These are phyloP conservation scores for Lepidium sativum DNA, from an alignment of 345 rosid species.

Conservation along the genomic window DNA sequence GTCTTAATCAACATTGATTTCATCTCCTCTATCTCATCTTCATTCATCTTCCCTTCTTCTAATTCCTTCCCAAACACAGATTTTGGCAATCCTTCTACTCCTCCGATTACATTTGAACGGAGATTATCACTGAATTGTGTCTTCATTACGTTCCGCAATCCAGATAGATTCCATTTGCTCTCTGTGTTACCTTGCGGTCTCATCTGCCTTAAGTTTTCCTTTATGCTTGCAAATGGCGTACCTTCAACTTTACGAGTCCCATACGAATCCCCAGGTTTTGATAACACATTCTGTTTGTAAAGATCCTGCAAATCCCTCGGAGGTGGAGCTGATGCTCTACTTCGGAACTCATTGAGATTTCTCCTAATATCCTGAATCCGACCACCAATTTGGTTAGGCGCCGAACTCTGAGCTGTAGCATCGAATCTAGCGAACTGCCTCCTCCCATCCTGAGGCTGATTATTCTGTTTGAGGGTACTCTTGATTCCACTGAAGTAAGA, in stretches of 20 bases:
- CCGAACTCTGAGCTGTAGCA: not conserved
- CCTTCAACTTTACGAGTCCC: not conserved
- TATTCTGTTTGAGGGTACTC: slow-evolving; percentile 37
- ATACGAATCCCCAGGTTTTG: slow-evolving; percentile 9
- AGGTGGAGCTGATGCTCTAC: slow-evolving; percentile 29
- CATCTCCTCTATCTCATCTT: slow-evolving; percentile 16
- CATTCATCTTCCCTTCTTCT: slow-evolving; percentile 7
- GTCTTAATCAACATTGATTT: slow-evolving; percentile 30
- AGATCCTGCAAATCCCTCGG: slow-evolving; percentile 35
- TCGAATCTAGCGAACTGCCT: slow-evolving; percentile 9
- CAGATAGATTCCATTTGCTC: slow-evolving; percentile 12
- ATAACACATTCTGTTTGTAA: slow-evolving; percentile 28
- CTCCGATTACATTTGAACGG: slow-evolving; percentile 32
- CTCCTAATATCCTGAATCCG: slow-evolving; percentile 28
- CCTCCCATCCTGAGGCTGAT: not conserved
- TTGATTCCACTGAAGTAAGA: slow-evolving; percentile 43
- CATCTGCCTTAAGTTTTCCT: slow-evolving; percentile 34
- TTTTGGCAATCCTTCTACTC: slow-evolving; percentile 30
- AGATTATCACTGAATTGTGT: slow-evolving; percentile 11
- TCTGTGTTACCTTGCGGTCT: slow-evolving; percentile 1
- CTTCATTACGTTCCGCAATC: slow-evolving; percentile 23
- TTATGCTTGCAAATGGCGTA: slow-evolving; percentile 10
- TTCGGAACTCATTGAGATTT: slow-evolving; percentile 51
- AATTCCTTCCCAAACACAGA: slow-evolving; percentile 40
- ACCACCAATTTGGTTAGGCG: not conserved